Evolutionary conservation across 2,329 filamentous ascomycete species (phyloP).

Genomic region (Fragosphaeria purpurea): DNA sequence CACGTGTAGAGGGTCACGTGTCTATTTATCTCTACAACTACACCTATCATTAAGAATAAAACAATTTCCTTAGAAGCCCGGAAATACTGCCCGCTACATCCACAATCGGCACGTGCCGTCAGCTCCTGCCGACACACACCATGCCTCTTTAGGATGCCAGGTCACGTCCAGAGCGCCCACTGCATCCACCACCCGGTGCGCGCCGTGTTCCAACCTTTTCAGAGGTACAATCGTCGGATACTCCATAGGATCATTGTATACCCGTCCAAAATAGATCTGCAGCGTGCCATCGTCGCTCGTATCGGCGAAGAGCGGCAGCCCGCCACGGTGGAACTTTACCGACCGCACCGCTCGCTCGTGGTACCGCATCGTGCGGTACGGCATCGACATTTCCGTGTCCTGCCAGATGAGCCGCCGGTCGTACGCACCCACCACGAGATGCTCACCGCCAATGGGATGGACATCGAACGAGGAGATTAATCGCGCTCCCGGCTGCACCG

Average conservation of each 20-base stretch:
- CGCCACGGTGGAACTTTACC: constrained; percentile 74
- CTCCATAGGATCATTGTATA: constrained; percentile 89
- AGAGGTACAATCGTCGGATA: constrained; percentile 93
- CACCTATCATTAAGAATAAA: too few relatives aligned
- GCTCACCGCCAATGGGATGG: constrained; percentile 76
- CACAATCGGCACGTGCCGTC: constrained; percentile 89
- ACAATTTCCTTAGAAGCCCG: too few relatives aligned
- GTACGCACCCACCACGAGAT: constrained; percentile 88
- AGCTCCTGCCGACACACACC: constrained; percentile 88
- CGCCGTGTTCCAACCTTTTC: constrained; percentile 70
- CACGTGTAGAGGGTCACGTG: too few relatives aligned
- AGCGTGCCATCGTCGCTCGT: constrained; percentile 89
- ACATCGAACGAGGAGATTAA: constrained; percentile 92
- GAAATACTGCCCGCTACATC: constrained; percentile 39
- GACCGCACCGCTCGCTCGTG: constrained; percentile 84
- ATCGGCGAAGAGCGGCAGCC: constrained; percentile 79
- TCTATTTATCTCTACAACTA: too few relatives aligned
- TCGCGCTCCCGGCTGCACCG: constrained; percentile 82
- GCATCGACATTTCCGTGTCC: constrained; percentile 81
- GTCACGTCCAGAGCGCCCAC: constrained; percentile 88
- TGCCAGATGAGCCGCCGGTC: constrained; percentile 93
- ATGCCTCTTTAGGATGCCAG: constrained; percentile 91
- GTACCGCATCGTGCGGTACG: constrained; percentile 95
- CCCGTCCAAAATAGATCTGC: constrained; percentile 95
- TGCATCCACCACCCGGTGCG: constrained; percentile 72